A percentile compares a stretch with the other conserved stretches of the same genome.
Conservation (phyloP, 176 grass and related monocot genomes). For the Aegilops bicornis region DNA sequence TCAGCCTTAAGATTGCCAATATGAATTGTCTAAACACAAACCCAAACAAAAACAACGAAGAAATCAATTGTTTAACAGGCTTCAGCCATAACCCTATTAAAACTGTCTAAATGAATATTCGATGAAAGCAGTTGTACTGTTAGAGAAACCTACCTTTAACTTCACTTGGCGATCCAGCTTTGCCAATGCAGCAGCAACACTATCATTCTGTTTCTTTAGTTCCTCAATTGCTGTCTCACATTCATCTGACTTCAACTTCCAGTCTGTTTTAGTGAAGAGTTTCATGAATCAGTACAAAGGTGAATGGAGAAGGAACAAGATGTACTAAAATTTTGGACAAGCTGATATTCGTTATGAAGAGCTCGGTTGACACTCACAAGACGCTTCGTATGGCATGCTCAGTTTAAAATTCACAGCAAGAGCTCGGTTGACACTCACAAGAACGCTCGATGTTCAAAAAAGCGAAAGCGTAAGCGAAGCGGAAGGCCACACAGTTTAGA, state of each 20-base stretch:
- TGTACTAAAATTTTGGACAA: neutral
- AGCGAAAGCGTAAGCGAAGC: too few species aligned
- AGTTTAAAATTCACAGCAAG: constrained; percentile 7
- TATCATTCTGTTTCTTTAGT: constrained; percentile 76
- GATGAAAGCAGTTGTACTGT: neutral
- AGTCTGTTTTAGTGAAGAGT: constrained; percentile 51
- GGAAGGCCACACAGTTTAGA: too few species aligned
- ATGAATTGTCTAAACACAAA: constrained; percentile 5
- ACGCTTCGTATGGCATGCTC: neutral
- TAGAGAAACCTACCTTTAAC: constrained; percentile 65
- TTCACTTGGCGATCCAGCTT: constrained; percentile 78
- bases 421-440: neutral
- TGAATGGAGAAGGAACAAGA: constrained; percentile 11
- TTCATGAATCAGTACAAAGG: constrained; percentile 27
- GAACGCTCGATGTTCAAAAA: neutral
- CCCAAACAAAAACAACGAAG: constrained; percentile 22
- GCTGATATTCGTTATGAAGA: neutral
- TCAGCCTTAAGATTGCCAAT: neutral
- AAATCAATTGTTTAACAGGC: constrained; percentile 16
- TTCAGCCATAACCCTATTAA: neutral
- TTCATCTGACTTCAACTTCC: constrained; percentile 94
- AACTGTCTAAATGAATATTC: neutral
- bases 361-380: neutral
- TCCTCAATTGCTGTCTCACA: constrained; percentile 77
- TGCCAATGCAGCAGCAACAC: constrained; percentile 53